phyloP scores from a whole-genome alignment of 129 eudicot genomes.

The Centella asiatica region DNA sequence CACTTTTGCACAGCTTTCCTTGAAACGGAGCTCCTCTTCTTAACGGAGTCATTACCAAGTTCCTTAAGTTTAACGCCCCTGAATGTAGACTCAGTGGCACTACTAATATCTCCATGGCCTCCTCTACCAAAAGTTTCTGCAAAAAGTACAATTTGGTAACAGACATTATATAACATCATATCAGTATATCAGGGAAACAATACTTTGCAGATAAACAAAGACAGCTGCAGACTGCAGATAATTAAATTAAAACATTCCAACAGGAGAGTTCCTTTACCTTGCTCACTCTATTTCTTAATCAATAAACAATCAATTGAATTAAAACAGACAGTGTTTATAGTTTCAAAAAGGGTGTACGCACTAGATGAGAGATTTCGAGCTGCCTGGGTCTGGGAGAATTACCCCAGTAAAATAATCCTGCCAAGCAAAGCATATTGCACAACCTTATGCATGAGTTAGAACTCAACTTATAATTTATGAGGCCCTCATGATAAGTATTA shows the following conservation, averaged over 20 bases:
- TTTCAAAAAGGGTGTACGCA: neutral
- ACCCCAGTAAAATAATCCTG: neutral
- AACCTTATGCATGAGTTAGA: too few species aligned
- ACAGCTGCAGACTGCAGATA: neutral
- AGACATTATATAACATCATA: neutral
- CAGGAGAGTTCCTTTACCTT: neutral
- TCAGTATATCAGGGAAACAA: neutral
- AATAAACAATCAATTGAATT: too few species aligned
- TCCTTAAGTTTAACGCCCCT: constrained; percentile 23
- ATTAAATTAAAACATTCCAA: neutral
- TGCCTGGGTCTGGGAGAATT: neutral
- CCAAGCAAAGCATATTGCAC: neutral
- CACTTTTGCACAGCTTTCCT: constrained; percentile 42
- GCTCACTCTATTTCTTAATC: neutral
- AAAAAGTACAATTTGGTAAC: constrained; percentile 7
- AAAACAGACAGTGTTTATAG: neutral
- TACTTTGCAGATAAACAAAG: neutral
- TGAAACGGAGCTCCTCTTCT: constrained; percentile 54
- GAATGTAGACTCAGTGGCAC: constrained; percentile 42
- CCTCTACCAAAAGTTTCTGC: constrained; percentile 46
- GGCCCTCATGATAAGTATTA: too few species aligned
- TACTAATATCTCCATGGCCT: constrained; percentile 50
- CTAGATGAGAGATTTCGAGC: neutral
- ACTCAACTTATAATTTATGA: too few species aligned
- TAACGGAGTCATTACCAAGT: constrained; percentile 21